Evolutionary conservation across 371 early-diverging fungal genomes (phyloP).

Genomic region (Phascolomyces articulosus): DNA sequence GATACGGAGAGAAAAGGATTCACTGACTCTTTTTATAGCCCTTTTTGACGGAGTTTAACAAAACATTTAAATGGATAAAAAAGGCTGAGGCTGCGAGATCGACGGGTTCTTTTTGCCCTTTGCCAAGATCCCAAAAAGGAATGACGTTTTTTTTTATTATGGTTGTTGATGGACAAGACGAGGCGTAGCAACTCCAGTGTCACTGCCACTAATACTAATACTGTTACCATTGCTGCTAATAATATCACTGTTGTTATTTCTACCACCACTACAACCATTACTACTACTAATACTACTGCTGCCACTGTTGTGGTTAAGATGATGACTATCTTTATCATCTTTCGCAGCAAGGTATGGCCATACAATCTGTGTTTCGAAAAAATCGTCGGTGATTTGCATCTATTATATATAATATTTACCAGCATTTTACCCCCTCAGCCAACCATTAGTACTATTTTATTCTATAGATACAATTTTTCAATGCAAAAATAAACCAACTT

Average conservation of each 20-base stretch:
- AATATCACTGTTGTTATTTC: background rate
- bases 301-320: background rate
- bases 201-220: slow-evolving; percentile 1
- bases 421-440: background rate
- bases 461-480: too few species aligned
- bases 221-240: background rate
- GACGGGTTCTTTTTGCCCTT: background rate
- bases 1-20: slow-evolving; percentile 4
- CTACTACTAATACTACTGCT: too few species aligned
- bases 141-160: slow-evolving; percentile 10
- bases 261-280: background rate
- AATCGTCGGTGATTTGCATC: slow-evolving; percentile 65
- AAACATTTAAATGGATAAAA: slow-evolving; percentile 5
- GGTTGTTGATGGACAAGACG: slow-evolving; percentile 4
- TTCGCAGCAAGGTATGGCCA: slow-evolving; percentile 50
- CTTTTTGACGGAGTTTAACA: background rate
- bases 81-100: slow-evolving; percentile 4
- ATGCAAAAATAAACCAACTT: too few species aligned
- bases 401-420: slow-evolving; percentile 15
- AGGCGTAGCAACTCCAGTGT: slow-evolving; percentile 4
- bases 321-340: slow-evolving; percentile 5
- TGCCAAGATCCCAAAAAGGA: slow-evolving; percentile 3
- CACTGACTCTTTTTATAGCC: background rate
- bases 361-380: slow-evolving; percentile 49
- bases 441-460: too few species aligned